Base-by-base conservation (phyloP, 2,329 filamentous ascomycete genomes). In the Xylaria sp. region DNA sequence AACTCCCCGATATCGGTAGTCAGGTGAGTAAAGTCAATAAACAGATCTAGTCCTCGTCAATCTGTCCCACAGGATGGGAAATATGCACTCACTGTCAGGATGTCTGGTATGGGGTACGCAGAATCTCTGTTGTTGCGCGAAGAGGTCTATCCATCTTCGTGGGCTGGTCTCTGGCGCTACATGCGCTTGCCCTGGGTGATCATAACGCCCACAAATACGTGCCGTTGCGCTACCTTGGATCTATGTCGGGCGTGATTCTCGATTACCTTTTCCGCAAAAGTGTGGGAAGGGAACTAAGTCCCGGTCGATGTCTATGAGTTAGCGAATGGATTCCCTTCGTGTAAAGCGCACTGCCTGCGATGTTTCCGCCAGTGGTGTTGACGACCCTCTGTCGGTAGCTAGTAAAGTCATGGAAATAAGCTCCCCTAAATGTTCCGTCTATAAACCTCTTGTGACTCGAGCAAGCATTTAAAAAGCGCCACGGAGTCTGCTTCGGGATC, bases 261-360 rank as follows among this genome's bases (percentile, higher is more conserved):
- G n/a, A 69, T 25, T 8, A 18, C 48, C 48, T 57, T 60, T 56
- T 61, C 34, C 2, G 41, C 41, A 25, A 63, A 69, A 8, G 10
- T 25, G 23, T 30, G 52, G 7, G 52, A 36, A 1, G 60, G 56
- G 34, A 67, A 55, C 43, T 50, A 79, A 10, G 73, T 73, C 13
- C 74, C 76, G 23, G 74, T 65, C 36, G 60, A 9, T 13, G 60
- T 30, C 0, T 64, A 12, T 1, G 64, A 61, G 0, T 69, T 30
- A 4, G 68, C 68, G 55, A 77, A 79, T 0, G 76, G 77, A 60
- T 78, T 75, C 25, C 74, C 71, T 13, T 73, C 60, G 64, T 76
- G 39, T 18, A 60, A 6, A 58, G 32, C 36, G 39, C 57, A 10
- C 57, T 57, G 30, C 61, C 61, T 30, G 45, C 61, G 7, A 62